Conservation (phyloP, 139 green algal genomes). For the Dunaliella primolecta region DNA sequence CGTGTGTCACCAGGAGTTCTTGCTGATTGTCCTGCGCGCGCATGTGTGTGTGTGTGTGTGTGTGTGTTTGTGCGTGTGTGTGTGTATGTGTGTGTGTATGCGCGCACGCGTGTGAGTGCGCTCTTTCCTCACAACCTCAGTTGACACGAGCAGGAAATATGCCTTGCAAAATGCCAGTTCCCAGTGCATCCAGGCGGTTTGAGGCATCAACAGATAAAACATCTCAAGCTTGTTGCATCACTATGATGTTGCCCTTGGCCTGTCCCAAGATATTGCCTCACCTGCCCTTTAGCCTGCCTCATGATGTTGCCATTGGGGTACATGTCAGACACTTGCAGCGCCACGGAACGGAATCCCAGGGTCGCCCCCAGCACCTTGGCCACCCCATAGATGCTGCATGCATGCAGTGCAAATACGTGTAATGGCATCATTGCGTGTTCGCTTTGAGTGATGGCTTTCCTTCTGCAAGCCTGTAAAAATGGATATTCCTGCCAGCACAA, state of each 20-base stretch:
- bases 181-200: too few relatives aligned
- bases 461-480: too few relatives aligned
- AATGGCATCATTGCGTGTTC: not conserved
- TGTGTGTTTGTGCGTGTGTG: not conserved
- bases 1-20: not conserved
- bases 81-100: not conserved
- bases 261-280: not conserved
- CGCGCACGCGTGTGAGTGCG: too few relatives aligned
- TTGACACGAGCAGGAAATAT: too few relatives aligned
- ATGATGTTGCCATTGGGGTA: not conserved
- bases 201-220: not conserved
- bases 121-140: too few relatives aligned
- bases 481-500: too few relatives aligned
- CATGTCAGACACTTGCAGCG: not conserved
- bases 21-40: not conserved
- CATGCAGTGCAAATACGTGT: not conserved
- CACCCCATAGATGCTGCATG: conserved; percentile 8
- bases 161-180: too few relatives aligned
- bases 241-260: not conserved
- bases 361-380: not conserved
- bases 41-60: not conserved
- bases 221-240: too few relatives aligned
- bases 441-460: too few relatives aligned
- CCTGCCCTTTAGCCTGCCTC: not conserved
- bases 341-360: not conserved